Conservation (phyloP, 176 grass and related monocot genomes). For the Neostapfia colusana region DNA sequence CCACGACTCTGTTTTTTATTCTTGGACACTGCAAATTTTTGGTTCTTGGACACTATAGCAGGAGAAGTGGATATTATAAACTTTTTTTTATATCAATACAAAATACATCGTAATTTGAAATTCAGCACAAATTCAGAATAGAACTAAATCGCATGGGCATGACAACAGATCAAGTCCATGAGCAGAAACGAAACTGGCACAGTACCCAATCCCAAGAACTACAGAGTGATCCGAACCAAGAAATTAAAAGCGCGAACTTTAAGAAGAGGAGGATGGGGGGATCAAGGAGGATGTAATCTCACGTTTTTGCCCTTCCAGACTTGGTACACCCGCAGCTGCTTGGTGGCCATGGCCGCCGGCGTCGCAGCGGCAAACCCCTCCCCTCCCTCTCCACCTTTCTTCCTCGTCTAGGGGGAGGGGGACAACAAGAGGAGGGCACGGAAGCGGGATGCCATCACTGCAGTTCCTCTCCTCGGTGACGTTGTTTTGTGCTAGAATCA, state of each 20-base stretch:
- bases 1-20: too few relatives aligned
- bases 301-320: constrained; percentile 84
- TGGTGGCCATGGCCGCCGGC: constrained; percentile 51
- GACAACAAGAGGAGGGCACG: neutral
- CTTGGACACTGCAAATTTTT: too few relatives aligned
- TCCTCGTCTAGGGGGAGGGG: neutral
- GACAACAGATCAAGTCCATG: neutral
- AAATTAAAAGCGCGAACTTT: constrained; percentile 26
- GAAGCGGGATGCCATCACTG: constrained; percentile 26
- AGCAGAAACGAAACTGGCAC: neutral
- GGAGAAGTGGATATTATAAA: too few relatives aligned
- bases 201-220: neutral
- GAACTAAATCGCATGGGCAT: constrained; percentile 7
- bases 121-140: neutral
- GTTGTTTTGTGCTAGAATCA: too few relatives aligned
- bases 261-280: neutral
- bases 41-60: too few relatives aligned
- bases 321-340: constrained; percentile 73
- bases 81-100: too few relatives aligned
- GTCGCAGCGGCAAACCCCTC: neutral
- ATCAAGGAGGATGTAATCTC: constrained; percentile 21
- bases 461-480: neutral
- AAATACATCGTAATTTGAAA: too few relatives aligned
- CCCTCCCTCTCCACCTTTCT: neutral
- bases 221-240: neutral